phyloP scores from a whole-genome alignment of 352 stramenopile genomes.

The Blastocystis sp. region DNA sequence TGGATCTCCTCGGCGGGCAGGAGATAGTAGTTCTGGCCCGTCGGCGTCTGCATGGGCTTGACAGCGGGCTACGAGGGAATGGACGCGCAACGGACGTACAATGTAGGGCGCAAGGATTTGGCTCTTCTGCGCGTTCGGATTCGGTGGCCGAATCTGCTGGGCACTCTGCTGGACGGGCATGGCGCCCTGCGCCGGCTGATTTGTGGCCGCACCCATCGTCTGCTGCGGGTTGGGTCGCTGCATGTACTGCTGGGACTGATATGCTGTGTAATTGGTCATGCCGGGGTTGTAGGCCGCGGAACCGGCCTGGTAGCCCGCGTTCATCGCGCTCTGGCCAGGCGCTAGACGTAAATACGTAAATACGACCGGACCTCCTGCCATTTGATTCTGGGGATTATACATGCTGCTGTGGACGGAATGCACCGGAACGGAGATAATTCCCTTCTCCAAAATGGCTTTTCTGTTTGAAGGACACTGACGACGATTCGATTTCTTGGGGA shows the following conservation, averaged over 20 bases:
- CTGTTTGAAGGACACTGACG: no score
- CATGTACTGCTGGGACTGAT: not conserved
- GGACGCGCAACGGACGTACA: not conserved
- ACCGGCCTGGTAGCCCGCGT: not conserved
- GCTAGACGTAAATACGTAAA: not conserved
- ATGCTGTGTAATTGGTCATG: not conserved
- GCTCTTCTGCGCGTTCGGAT: not conserved
- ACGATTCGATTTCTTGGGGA: no score
- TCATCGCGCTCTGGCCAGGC: not conserved
- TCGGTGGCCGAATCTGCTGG: not conserved
- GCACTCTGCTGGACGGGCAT: not conserved
- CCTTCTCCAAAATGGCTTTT: no score
- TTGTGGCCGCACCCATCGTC: not conserved
- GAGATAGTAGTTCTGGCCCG: constrained; percentile 38
- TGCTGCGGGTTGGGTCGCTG: not conserved
- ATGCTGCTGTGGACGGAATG: not conserved
- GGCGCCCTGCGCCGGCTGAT: not conserved
- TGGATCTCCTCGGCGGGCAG: constrained; percentile 42
- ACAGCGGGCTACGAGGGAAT: constrained; percentile 11
- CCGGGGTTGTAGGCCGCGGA: not conserved
- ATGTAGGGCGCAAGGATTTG: constrained; percentile 23
- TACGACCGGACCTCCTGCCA: not conserved
- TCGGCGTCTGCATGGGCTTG: not conserved
- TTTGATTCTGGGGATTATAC: not conserved
- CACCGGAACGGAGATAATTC: no score